phyloP scores from a whole-genome alignment of 2,329 filamentous ascomycete species.

The Parascedosporium putredinis region DNA sequence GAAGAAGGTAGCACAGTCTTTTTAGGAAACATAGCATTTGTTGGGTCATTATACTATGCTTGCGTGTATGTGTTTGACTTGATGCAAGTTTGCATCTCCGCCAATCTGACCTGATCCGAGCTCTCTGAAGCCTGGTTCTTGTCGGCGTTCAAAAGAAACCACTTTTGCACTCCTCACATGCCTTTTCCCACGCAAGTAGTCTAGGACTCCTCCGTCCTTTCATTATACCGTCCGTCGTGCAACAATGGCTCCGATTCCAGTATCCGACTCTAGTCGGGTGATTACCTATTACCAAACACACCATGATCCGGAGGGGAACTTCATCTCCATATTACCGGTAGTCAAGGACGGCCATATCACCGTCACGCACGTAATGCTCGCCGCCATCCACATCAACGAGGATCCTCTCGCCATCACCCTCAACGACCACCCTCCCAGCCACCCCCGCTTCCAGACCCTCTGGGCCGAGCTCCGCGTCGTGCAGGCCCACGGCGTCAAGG shows the following conservation, averaged over 20 bases:
- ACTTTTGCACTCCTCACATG: too few relatives aligned
- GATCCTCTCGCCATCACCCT: slow-evolving; percentile 57
- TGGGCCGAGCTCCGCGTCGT: slow-evolving; percentile 70
- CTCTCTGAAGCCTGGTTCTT: too few relatives aligned
- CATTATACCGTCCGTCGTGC: not conserved
- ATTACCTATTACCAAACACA: slow-evolving; percentile 47
- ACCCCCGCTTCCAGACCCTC: slow-evolving; percentile 57
- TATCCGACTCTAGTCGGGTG: slow-evolving; percentile 30
- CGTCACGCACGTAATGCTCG: slow-evolving; percentile 73
- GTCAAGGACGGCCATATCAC: slow-evolving; percentile 24
- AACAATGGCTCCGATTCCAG: slow-evolving; percentile 11
- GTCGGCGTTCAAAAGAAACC: too few relatives aligned
- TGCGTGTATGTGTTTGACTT: too few relatives aligned
- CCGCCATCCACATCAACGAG: slow-evolving; percentile 74
- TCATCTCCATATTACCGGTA: slow-evolving; percentile 43
- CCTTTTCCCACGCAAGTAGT: too few relatives aligned
- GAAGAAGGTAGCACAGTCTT: too few relatives aligned
- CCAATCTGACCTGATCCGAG: too few relatives aligned
- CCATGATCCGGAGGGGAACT: slow-evolving; percentile 30
- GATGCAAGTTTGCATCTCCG: too few relatives aligned
- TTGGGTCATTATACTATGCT: too few relatives aligned
- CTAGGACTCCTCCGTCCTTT: too few relatives aligned
- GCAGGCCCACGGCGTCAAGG: slow-evolving; percentile 63
- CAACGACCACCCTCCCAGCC: slow-evolving; percentile 66
- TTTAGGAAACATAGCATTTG: too few relatives aligned